A percentile compares a stretch with the other conserved stretches of the same genome.
These are phyloP conservation scores for Cenchrus purpureus DNA, from an alignment of 176 grass and related monocot genomes.

Conservation along the genomic window DNA sequence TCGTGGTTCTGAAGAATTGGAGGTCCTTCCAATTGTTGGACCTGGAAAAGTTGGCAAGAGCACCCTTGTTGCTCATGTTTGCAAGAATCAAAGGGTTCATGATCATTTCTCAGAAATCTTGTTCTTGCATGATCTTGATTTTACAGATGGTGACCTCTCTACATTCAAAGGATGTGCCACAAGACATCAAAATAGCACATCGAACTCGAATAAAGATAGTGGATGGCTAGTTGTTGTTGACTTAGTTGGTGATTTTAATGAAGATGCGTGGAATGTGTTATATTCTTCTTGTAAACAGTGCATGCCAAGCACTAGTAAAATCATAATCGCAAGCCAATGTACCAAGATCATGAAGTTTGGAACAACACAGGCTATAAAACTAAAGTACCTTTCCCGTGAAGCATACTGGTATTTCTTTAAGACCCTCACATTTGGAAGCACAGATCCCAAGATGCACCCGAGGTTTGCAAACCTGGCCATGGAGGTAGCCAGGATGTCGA, in stretches of 20 bases:
- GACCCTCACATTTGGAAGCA: not conserved
- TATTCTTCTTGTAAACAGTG: not conserved
- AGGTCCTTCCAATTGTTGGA: too few species aligned
- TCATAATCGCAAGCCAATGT: not conserved
- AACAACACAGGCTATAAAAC: not conserved
- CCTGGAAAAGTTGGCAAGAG: too few species aligned
- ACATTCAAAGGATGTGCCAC: not conserved
- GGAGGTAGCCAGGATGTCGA: not conserved
- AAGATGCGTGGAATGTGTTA: not conserved
- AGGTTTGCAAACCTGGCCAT: not conserved
- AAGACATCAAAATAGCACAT: not conserved
- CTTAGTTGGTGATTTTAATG: not conserved
- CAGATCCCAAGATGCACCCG: not conserved
- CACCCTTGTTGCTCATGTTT: too few species aligned
- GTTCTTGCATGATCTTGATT: not conserved
- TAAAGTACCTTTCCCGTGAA: not conserved
- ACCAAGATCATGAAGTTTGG: not conserved
- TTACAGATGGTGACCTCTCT: not conserved
- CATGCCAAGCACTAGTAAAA: not conserved
- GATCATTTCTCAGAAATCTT: conserved; percentile 11
- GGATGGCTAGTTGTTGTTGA: conserved; percentile 32
- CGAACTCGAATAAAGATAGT: not conserved
- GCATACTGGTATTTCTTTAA: conserved; percentile 24
- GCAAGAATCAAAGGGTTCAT: too few species aligned
- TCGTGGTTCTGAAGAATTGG: too few species aligned